These are phyloP conservation scores for Fraxinus latifolia DNA, from an alignment of 305 asterid genomes.

Conservation along the genomic window DNA sequence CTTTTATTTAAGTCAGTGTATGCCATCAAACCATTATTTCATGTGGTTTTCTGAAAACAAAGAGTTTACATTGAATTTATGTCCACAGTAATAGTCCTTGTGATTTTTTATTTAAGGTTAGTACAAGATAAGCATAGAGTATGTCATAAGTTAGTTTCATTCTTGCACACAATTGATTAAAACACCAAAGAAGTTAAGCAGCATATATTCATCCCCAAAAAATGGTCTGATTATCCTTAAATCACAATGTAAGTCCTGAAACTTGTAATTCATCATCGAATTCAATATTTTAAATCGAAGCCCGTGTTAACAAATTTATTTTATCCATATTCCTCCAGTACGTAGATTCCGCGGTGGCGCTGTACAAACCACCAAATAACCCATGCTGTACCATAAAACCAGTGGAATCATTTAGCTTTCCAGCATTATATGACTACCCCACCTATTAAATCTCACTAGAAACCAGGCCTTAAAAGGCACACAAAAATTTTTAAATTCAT, in stretches of 20 bases:
- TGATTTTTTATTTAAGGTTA: background rate
- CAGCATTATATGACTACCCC: constrained; percentile 7
- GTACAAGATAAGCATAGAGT: background rate
- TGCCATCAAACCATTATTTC: background rate
- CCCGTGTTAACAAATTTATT: background rate
- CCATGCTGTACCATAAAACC: background rate
- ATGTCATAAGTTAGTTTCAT: background rate
- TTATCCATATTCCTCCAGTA: background rate
- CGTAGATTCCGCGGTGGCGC: background rate
- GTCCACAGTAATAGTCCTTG: background rate
- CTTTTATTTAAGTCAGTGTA: background rate
- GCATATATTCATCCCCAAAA: background rate
- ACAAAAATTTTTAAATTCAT: background rate
- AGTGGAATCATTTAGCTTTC: constrained; percentile 4
- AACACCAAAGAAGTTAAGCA: background rate
- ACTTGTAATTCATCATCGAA: background rate
- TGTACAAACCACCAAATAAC: background rate
- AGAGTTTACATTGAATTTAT: background rate
- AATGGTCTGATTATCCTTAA: background rate
- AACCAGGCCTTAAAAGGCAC: background rate
- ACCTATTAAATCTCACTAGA: background rate
- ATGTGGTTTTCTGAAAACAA: background rate
- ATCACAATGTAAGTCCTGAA: background rate
- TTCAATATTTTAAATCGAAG: background rate
- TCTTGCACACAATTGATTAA: background rate